Percentiles rank a stretch among this genome's conserved stretches.
These are phyloP conservation scores for Phytopythium boreale DNA, from an alignment of 352 stramenopile genomes.

Conservation along the genomic window DNA sequence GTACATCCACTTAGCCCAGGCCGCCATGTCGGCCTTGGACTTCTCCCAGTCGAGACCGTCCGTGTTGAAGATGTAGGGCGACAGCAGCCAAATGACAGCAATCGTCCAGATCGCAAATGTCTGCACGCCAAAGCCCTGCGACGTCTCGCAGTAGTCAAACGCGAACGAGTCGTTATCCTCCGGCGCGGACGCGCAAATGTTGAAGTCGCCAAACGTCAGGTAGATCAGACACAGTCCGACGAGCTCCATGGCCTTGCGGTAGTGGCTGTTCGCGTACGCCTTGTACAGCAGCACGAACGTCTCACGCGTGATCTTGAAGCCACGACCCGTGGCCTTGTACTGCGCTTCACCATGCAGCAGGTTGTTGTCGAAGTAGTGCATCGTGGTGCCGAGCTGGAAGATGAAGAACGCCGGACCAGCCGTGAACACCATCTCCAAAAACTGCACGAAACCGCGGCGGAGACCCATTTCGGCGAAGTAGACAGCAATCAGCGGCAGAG, in stretches of 20 bases:
- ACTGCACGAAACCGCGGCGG: slow-evolving; percentile 58
- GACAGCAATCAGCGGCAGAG: slow-evolving; percentile 66
- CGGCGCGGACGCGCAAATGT: slow-evolving; percentile 48
- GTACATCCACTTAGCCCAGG: slow-evolving; percentile 85
- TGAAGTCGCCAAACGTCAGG: slow-evolving; percentile 64
- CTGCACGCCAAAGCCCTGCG: slow-evolving; percentile 75
- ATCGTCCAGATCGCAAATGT: slow-evolving; percentile 84
- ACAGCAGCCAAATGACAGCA: slow-evolving; percentile 65
- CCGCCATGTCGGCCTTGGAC: slow-evolving; percentile 70
- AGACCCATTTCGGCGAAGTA: slow-evolving; percentile 83
- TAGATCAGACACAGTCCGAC: slow-evolving; percentile 75
- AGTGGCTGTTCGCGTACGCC: slow-evolving; percentile 69
- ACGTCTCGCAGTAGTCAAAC: slow-evolving; percentile 63
- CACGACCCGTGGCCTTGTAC: slow-evolving; percentile 80
- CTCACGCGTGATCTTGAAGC: slow-evolving; percentile 83
- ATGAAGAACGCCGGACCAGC: slow-evolving; percentile 72
- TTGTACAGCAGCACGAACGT: slow-evolving; percentile 84
- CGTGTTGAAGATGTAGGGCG: slow-evolving; percentile 86
- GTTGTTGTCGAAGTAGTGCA: slow-evolving; percentile 88
- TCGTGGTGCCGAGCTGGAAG: slow-evolving; percentile 79
- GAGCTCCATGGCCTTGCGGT: slow-evolving; percentile 78
- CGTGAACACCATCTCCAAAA: slow-evolving; percentile 80
- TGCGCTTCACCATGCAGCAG: slow-evolving; percentile 72
- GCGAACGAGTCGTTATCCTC: slow-evolving; percentile 42
- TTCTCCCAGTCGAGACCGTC: slow-evolving; percentile 84